These are phyloP conservation scores for Elongisporangium prolatum DNA, from an alignment of 352 stramenopile genomes.

Conservation along the genomic window DNA sequence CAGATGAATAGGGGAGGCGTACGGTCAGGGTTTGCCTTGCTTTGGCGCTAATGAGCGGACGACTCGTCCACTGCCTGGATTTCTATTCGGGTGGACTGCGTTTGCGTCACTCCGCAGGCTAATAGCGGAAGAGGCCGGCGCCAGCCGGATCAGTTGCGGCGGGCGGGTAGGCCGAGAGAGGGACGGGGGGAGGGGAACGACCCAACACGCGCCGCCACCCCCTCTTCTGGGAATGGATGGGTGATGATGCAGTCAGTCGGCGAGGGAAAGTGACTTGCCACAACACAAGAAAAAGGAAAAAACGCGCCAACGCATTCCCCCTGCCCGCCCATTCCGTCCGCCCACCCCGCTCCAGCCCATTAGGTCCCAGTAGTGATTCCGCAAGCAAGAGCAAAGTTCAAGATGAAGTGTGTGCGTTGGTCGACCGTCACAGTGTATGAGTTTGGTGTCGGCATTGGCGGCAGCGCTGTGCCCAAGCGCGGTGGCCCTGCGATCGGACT, in stretches of 20 bases:
- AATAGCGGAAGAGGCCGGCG: neutral
- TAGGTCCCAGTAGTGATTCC: neutral
- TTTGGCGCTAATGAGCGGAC: neutral
- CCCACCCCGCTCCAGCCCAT: neutral
- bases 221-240: constrained; percentile 10
- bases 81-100: neutral
- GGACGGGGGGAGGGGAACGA: neutral
- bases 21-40: neutral
- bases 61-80: neutral
- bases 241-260: neutral
- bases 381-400: neutral
- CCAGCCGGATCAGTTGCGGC: neutral
- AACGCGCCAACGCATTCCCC: neutral
- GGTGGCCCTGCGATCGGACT: constrained; percentile 42
- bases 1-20: constrained; percentile 4
- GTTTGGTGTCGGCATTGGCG: constrained; percentile 41
- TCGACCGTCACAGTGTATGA: constrained; percentile 55
- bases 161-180: neutral
- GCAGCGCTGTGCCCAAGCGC: constrained; percentile 34
- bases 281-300: constrained; percentile 3
- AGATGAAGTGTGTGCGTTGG: constrained; percentile 36
- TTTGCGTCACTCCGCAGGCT: neutral
- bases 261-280: constrained; percentile 2
- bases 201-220: neutral
- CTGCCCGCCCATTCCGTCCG: neutral